phyloP scores from a whole-genome alignment of 148 eudicot genomes.

The Spergularia bocconei region DNA sequence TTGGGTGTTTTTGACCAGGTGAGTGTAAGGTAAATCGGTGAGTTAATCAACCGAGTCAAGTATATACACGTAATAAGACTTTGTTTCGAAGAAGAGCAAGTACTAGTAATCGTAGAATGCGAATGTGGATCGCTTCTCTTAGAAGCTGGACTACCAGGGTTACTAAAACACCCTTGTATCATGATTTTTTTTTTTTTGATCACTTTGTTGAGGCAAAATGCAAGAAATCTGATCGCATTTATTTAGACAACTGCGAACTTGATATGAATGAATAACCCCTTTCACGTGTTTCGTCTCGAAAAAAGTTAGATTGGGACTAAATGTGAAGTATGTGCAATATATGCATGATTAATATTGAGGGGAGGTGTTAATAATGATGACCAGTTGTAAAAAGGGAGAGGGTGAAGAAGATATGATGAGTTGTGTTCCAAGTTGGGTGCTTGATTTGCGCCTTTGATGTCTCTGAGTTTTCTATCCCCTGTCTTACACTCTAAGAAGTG shows the following conservation, averaged over 20 bases:
- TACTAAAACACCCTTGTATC: slow-evolving; percentile 57
- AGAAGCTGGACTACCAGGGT: slow-evolving; percentile 29
- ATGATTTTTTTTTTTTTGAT: not conserved
- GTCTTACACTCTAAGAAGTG: slow-evolving; percentile 13
- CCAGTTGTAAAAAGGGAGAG: slow-evolving; percentile 2
- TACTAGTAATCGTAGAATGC: not conserved
- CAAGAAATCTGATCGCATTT: too few relatives aligned
- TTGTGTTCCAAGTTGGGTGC: slow-evolving; percentile 38
- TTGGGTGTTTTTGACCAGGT: slow-evolving; percentile 54
- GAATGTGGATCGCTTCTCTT: not conserved
- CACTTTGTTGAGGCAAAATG: too few relatives aligned
- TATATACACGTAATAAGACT: slow-evolving; percentile 53
- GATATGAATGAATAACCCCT: too few relatives aligned
- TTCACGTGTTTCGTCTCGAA: too few relatives aligned
- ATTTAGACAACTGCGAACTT: too few relatives aligned
- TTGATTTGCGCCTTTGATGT: slow-evolving; percentile 47
- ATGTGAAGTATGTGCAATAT: too few relatives aligned
- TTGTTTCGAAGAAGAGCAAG: slow-evolving; percentile 23
- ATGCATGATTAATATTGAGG: slow-evolving; percentile 3
- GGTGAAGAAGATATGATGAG: slow-evolving; percentile 25
- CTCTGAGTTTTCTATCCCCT: not conserved
- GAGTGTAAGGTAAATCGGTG: slow-evolving; percentile 47
- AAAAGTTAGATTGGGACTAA: too few relatives aligned
- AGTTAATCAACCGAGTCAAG: slow-evolving; percentile 39
- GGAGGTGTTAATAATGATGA: not conserved